phyloP scores from a whole-genome alignment of 2,329 filamentous ascomycete species.

The Colletotrichum horii region DNA sequence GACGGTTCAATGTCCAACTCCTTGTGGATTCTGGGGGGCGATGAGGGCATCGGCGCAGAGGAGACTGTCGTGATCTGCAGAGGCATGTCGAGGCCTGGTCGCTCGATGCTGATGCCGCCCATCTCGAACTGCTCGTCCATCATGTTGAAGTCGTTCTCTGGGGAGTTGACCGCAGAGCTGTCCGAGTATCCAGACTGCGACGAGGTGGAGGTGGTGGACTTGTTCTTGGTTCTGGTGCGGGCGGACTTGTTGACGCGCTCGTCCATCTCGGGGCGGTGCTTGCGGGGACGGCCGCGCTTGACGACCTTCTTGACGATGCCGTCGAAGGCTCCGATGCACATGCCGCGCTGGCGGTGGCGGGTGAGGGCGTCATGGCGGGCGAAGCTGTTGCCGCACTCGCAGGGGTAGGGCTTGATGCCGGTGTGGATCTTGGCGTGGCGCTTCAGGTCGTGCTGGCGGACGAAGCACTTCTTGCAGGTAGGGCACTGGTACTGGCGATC shows the following conservation, averaged over 20 bases:
- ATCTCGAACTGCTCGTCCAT: conserved; percentile 45
- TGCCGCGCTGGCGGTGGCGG: conserved; percentile 90
- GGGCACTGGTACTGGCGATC: conserved; percentile 96
- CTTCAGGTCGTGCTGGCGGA: conserved; percentile 96
- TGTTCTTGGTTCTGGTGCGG: conserved; percentile 61
- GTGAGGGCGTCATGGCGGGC: conserved; percentile 95
- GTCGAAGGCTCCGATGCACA: conserved; percentile 95
- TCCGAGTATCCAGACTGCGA: conserved; percentile 64
- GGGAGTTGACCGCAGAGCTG: conserved; percentile 60
- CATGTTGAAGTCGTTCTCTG: conserved; percentile 51
- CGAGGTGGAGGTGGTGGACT: conserved; percentile 50
- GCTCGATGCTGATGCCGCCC: conserved; percentile 37
- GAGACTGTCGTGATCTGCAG: conserved; percentile 43
- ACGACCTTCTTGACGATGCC: conserved; percentile 68
- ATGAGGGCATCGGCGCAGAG: conserved; percentile 45
- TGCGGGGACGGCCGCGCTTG: conserved; percentile 68
- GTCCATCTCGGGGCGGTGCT: conserved; percentile 63
- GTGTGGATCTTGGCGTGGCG: conserved; percentile 97
- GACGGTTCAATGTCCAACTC: conserved; percentile 39
- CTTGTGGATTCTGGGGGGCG: conserved; percentile 36
- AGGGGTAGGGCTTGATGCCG: conserved; percentile 93
- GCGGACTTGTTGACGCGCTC: conserved; percentile 63
- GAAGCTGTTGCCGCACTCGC: conserved; percentile 92
- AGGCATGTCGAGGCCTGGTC: conserved; percentile 23
- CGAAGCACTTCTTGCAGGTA: conserved; percentile 93